Evolutionary conservation across 2,329 filamentous ascomycete genomes (phyloP), one percentile per base, ranked within the genome.

Genomic region (Chaetomium sp.): DNA sequence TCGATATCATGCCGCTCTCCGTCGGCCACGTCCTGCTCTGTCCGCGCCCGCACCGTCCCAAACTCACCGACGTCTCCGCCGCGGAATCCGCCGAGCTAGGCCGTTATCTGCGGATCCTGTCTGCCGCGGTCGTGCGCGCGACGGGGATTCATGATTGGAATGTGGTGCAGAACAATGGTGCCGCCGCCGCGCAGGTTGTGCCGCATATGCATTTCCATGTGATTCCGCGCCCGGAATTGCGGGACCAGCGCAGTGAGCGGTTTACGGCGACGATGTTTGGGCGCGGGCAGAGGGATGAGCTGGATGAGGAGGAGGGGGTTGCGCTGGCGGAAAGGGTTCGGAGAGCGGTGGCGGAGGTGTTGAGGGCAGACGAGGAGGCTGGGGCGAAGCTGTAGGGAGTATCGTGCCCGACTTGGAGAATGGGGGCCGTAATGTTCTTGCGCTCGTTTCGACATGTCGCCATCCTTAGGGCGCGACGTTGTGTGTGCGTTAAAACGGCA

Each of bases 151-250:
- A 77, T 50, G 91, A 96, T 72, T 97, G 92, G 87, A 99, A 99
- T 71, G 84, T 97, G 35, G 89, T 97, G 54, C 92, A 97, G 75
- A 97, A 97, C 69, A 97, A 96, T 65, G 90, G 92, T 12, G 85
- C 85, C 3, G 83, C 90, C 36, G 92, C 92, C 2, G 91, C 91
- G 2, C 92, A 97, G 73, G 90, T 96, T 12, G 91, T 97, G 1
- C 87, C 88, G 27, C 92, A 97, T 70, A 86, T 95, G 49, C 92
- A 99, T 71, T 97, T 95, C 69, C 94, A 99, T 65, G 80, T 97
- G 52, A 95, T 99, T 37, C 92, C 92, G 0, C 76, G 92, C 40
- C 91, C 91, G 0, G 83, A 87, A 72, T 80, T 80, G 56, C 76
- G 74, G 62, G 79, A 74, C 47, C 79, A 73, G 47, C 74, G 73